Conservation (phyloP, 345 rosid genomes). For the Luvunga scandens region DNA sequence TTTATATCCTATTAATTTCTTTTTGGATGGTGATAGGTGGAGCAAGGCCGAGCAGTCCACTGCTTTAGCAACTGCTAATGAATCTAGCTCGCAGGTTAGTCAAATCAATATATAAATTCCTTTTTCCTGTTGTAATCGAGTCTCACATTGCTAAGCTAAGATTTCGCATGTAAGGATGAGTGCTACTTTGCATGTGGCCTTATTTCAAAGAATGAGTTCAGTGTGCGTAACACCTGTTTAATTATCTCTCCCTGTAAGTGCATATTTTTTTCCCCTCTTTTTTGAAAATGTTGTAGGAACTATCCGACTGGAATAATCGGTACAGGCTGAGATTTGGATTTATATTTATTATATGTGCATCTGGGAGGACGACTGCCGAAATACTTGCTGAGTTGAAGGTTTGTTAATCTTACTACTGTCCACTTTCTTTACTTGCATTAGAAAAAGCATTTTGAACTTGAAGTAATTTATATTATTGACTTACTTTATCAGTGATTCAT, state of each 20-base stretch:
- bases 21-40: conserved; percentile 32
- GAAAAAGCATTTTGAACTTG: no score
- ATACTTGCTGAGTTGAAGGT: conserved; percentile 83
- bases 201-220: no score
- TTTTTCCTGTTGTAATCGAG: neutral
- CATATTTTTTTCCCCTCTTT: neutral
- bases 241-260: neutral
- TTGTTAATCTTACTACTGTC: neutral
- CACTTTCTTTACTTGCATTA: neutral
- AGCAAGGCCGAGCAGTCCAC: conserved; percentile 84
- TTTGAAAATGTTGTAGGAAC: conserved; percentile 42
- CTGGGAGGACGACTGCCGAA: conserved; percentile 71
- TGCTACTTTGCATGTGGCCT: no score
- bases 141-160: no score
- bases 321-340: conserved; percentile 72
- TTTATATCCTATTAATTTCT: neutral
- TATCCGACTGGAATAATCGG: conserved; percentile 64
- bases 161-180: no score
- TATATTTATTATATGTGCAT: conserved; percentile 73
- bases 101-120: neutral
- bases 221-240: neutral
- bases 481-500: neutral
- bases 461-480: no score
- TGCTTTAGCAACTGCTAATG: conserved; percentile 76
- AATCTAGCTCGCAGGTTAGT: conserved; percentile 59